A percentile compares a stretch with the other conserved stretches of the same genome.
Evolutionary conservation across 2,329 filamentous ascomycete genomes (phyloP).

Genomic region (Ambrosiella cleistominuta): DNA sequence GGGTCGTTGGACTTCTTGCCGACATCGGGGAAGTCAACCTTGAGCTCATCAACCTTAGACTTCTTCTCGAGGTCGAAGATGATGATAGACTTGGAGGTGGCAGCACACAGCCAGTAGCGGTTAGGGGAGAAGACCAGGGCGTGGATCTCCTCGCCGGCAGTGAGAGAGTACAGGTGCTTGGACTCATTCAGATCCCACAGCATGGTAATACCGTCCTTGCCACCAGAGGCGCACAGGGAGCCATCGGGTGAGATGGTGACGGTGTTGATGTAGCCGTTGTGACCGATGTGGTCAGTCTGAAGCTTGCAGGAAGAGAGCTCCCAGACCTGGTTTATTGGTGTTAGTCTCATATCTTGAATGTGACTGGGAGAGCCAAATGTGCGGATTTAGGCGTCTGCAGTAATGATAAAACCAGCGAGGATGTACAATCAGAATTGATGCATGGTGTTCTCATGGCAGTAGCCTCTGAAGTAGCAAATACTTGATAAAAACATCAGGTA

Average conservation of each 20-base stretch:
- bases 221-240: constrained; percentile 95
- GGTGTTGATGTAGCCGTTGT: constrained; percentile 99
- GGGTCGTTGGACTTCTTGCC: constrained; percentile 99
- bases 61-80: constrained; percentile 99
- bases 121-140: constrained; percentile 99
- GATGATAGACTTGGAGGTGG: constrained; percentile 94
- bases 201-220: constrained; percentile 99
- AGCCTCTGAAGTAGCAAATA: constrained; percentile 99
- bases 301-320: constrained; percentile 98
- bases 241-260: constrained; percentile 99
- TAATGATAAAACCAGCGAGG: constrained; percentile 2
- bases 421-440: constrained; percentile 62
- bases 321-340: constrained; percentile 60
- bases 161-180: constrained; percentile 99
- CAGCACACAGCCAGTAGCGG: constrained; percentile 99
- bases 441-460: constrained; percentile 90
- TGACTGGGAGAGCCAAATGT: neutral
- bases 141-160: constrained; percentile 98
- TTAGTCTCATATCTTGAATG: neutral
- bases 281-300: constrained; percentile 99
- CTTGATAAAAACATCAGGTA: constrained; percentile 80
- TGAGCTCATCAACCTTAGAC: constrained; percentile 99
- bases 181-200: constrained; percentile 99
- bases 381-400: neutral
- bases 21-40: constrained; percentile 82